phyloP scores from a whole-genome alignment of 805 yeast genomes.

The Scheffersomyces ergatensis region DNA sequence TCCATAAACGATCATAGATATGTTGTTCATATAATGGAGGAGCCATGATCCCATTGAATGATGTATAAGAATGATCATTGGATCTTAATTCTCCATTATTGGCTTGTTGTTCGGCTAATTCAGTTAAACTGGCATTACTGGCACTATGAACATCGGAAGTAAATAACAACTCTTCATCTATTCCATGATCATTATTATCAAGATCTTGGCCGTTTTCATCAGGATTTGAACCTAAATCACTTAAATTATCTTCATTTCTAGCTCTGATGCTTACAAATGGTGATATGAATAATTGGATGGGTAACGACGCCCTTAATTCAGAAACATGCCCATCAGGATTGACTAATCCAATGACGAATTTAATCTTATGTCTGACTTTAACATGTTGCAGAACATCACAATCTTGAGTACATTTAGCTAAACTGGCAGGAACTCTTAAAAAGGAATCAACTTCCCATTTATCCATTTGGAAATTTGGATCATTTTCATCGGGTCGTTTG shows the following conservation, averaged over 20 bases:
- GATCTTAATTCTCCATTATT: conserved; percentile 9
- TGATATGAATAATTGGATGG: conserved; percentile 68
- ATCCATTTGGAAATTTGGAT: conserved; percentile 45
- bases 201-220: conserved; percentile 4
- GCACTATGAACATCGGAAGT: conserved; percentile 11
- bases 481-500: conserved; percentile 41
- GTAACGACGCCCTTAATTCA: conserved; percentile 87
- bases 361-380: conserved; percentile 85
- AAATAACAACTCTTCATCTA: conserved; percentile 31
- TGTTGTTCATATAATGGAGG: conserved; percentile 86
- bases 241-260: conserved; percentile 18
- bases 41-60: conserved; percentile 53
- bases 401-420: conserved; percentile 83
- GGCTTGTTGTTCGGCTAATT: conserved; percentile 9
- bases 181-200: conserved; percentile 4
- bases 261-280: conserved; percentile 79
- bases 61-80: conserved; percentile 25
- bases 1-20: conserved; percentile 77
- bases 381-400: conserved; percentile 67
- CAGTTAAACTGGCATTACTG: conserved; percentile 22
- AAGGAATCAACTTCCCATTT: conserved; percentile 70
- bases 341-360: conserved; percentile 71
- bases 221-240: not conserved
- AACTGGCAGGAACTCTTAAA: conserved; percentile 66
- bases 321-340: conserved; percentile 94